These are phyloP conservation scores for Elsinoe perseae DNA, from an alignment of 2,329 filamentous ascomycete genomes.

Conservation along the genomic window DNA sequence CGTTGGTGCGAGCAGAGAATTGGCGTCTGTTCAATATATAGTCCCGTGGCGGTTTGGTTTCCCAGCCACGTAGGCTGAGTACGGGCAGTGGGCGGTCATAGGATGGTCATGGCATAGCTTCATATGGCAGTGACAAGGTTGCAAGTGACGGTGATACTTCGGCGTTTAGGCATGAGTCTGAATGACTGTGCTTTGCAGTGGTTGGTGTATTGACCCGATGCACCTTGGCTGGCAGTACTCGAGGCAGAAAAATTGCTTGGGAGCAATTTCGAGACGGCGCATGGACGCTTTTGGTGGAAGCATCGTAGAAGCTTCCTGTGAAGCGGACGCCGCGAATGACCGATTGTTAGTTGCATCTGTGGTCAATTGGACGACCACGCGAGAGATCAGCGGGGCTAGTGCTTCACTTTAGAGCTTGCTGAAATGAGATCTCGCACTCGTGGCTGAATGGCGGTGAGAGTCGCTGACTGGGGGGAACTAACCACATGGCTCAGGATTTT, in stretches of 20 bases:
- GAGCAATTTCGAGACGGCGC: conserved; percentile 1
- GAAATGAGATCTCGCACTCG: conserved; percentile 10
- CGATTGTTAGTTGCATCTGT: neutral
- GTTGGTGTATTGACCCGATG: neutral
- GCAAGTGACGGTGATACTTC: too few relatives aligned
- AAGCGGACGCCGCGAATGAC: neutral
- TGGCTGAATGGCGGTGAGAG: neutral
- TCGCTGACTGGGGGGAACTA: neutral
- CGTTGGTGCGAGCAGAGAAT: too few relatives aligned
- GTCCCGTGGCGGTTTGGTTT: neutral
- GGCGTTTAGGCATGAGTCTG: too few relatives aligned
- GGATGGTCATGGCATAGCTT: neutral
- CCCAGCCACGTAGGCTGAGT: neutral
- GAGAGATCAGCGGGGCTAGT: conserved; percentile 6
- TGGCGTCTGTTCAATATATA: neutral
- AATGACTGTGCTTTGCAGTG: neutral
- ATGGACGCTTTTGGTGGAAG: conserved; percentile 1
- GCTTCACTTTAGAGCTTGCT: conserved; percentile 1
- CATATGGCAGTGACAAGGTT: too few relatives aligned
- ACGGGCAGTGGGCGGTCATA: neutral
- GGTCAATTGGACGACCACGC: neutral
- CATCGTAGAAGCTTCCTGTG: neutral
- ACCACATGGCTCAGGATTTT: neutral
- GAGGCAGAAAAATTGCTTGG: neutral
- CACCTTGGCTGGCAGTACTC: too few relatives aligned